phyloP scores from a whole-genome alignment of 495 filamentous ascomycete genomes.

The Opeltia flavorubescens region DNA sequence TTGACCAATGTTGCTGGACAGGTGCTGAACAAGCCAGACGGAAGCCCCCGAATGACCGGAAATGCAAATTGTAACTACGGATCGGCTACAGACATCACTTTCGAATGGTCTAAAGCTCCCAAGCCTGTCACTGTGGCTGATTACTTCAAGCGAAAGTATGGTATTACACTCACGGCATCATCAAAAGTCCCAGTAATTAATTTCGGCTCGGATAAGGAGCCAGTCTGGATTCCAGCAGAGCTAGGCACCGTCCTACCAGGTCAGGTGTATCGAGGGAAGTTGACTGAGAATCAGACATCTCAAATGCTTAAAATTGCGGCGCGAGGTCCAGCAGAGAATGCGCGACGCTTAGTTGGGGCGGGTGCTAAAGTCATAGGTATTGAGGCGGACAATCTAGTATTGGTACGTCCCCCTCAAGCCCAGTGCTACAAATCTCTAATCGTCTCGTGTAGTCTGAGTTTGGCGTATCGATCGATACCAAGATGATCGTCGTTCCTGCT shows the following conservation, averaged over 20 bases:
- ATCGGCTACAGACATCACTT: too few relatives aligned
- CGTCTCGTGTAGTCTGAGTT: conserved; percentile 30
- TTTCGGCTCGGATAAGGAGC: conserved; percentile 39
- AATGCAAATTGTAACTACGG: too few relatives aligned
- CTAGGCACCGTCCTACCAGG: conserved; percentile 48
- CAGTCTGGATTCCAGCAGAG: conserved; percentile 53
- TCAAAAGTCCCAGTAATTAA: too few relatives aligned
- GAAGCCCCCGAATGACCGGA: too few relatives aligned
- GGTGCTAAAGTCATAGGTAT: conserved; percentile 37
- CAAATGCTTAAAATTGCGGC: conserved; percentile 58
- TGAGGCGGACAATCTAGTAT: conserved; percentile 16
- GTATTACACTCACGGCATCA: too few relatives aligned
- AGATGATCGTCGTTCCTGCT: conserved; percentile 49
- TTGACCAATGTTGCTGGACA: too few relatives aligned
- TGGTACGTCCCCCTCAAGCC: conserved; percentile 19
- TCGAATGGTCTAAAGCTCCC: too few relatives aligned
- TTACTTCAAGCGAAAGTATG: too few relatives aligned
- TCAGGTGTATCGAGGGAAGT: conserved; percentile 42
- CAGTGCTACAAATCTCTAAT: conserved; percentile 10
- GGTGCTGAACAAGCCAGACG: too few relatives aligned
- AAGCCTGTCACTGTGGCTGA: too few relatives aligned
- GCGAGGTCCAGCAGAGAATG: conserved; percentile 48
- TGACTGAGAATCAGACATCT: conserved; percentile 39
- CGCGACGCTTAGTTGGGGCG: conserved; percentile 42
- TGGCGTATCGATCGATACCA: conserved; percentile 35